phyloP scores from a whole-genome alignment of 495 filamentous ascomycete genomes.

The Hyaloscypha finlandica region DNA sequence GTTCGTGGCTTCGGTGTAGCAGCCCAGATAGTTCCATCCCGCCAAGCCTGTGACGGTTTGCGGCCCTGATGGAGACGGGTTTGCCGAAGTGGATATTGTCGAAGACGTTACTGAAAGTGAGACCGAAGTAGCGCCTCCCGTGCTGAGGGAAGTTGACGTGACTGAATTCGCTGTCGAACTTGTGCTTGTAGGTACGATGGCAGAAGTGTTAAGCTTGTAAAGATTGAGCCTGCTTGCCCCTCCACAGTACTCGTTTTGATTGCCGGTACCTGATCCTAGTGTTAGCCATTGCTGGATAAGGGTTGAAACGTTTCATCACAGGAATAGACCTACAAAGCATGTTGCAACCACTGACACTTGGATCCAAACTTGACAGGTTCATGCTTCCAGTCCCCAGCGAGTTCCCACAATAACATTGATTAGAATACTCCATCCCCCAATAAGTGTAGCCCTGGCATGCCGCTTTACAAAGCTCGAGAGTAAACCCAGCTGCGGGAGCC shows the following conservation, averaged over 20 bases:
- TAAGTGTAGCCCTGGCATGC: slow-evolving; percentile 36
- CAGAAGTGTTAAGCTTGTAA: slow-evolving; percentile 9
- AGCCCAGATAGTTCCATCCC: slow-evolving; percentile 42
- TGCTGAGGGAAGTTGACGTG: neutral
- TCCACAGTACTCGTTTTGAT: slow-evolving; percentile 23
- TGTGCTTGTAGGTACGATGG: neutral
- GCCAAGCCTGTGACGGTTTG: slow-evolving; percentile 1
- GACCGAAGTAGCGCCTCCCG: neutral
- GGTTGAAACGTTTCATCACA: neutral
- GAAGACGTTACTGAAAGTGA: neutral
- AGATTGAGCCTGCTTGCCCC: slow-evolving; percentile 11
- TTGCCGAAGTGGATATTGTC: slow-evolving; percentile 1
- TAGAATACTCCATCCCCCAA: slow-evolving; percentile 42
- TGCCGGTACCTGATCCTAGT: slow-evolving; percentile 26
- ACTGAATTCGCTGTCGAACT: neutral
- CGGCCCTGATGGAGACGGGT: neutral
- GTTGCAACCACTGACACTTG: slow-evolving; percentile 29
- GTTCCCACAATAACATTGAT: slow-evolving; percentile 30
- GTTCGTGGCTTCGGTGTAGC: slow-evolving; percentile 44
- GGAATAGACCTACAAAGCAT: slow-evolving; percentile 29
- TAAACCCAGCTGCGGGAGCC: slow-evolving; percentile 28
- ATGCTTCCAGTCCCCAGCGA: slow-evolving; percentile 29
- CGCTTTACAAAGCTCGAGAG: slow-evolving; percentile 39
- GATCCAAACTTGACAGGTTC: slow-evolving; percentile 22
- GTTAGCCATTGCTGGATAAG: neutral